Evolutionary conservation across 2,329 filamentous ascomycete genomes (phyloP).

Genomic region (Karstenula rhodostoma): DNA sequence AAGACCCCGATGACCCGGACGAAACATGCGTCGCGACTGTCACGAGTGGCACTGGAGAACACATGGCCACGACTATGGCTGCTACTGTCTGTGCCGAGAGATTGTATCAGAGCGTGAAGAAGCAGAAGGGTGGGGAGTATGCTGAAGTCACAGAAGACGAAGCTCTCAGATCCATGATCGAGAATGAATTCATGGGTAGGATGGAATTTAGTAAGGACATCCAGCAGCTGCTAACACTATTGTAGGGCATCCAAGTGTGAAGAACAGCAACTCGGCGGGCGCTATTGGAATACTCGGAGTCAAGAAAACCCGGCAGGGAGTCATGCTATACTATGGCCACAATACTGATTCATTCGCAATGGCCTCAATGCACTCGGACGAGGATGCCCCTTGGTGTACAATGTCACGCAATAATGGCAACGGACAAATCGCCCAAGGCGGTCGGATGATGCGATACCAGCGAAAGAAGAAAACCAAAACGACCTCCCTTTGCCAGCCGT

Average conservation of each 20-base stretch:
- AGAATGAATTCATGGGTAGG: constrained; percentile 85
- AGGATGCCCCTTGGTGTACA: constrained; percentile 77
- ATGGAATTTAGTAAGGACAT: not conserved
- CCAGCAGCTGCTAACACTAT: constrained; percentile 16
- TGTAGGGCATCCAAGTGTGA: constrained; percentile 78
- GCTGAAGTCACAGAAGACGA: constrained; percentile 78
- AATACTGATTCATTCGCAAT: constrained; percentile 91
- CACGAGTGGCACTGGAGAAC: constrained; percentile 94
- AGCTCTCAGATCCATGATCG: constrained; percentile 78
- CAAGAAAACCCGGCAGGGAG: constrained; percentile 79
- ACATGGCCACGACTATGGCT: constrained; percentile 96
- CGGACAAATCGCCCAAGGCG: constrained; percentile 62
- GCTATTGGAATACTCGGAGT: constrained; percentile 91
- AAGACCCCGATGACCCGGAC: constrained; percentile 73
- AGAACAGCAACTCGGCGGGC: constrained; percentile 78
- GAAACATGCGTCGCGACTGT: constrained; percentile 79
- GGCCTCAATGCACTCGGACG: constrained; percentile 84
- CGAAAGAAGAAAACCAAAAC: constrained; percentile 42
- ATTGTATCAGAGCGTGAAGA: constrained; percentile 75
- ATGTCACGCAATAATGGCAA: constrained; percentile 79
- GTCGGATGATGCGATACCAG: constrained; percentile 58
- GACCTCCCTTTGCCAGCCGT: constrained; percentile 3
- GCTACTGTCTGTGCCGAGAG: constrained; percentile 86
- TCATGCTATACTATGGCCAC: constrained; percentile 91
- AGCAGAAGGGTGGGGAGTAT: constrained; percentile 67